Percentiles rank a stretch among this genome's conserved stretches.
Evolutionary conservation across 805 yeast species (phyloP).

Genomic region (Candida caryicola): DNA sequence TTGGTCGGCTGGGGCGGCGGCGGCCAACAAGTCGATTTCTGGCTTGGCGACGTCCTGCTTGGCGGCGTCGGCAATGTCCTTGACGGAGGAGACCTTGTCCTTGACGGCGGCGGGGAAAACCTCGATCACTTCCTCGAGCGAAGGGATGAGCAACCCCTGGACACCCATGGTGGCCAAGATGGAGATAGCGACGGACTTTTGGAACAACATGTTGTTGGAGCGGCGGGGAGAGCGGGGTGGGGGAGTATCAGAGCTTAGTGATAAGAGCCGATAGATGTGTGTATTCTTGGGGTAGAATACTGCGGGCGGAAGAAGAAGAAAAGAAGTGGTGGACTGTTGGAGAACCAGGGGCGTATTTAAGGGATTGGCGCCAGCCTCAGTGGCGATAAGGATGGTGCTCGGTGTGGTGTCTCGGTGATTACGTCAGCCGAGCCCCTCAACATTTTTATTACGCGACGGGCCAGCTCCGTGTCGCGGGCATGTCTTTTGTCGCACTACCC

Average conservation of each 20-base stretch:
- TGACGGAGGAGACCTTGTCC: background rate
- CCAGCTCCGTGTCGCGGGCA: background rate
- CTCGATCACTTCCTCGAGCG: constrained; percentile 23
- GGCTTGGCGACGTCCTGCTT: constrained; percentile 5
- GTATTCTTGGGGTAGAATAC: background rate
- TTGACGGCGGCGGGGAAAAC: constrained; percentile 15
- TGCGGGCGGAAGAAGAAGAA: background rate
- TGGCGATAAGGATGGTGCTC: constrained; percentile 7
- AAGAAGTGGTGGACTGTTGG: constrained; percentile 3
- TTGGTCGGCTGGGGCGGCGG: no score
- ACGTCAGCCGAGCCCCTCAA: background rate
- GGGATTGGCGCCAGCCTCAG: background rate
- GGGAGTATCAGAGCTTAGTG: background rate
- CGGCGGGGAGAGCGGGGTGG: background rate
- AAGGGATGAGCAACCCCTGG: constrained; percentile 30
- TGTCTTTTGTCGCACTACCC: no score
- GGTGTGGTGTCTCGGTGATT: no score
- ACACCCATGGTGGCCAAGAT: constrained; percentile 41
- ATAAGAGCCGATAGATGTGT: background rate
- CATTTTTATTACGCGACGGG: no score
- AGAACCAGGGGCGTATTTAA: background rate
- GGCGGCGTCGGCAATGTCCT: background rate
- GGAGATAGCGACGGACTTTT: constrained; percentile 42
- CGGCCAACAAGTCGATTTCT: constrained; percentile 16
- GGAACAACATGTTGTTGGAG: constrained; percentile 23